A percentile compares a stretch with the other conserved stretches of the same genome.
phyloP scores from a whole-genome alignment of 495 filamentous ascomycete genomes.

The Halenospora varia region DNA sequence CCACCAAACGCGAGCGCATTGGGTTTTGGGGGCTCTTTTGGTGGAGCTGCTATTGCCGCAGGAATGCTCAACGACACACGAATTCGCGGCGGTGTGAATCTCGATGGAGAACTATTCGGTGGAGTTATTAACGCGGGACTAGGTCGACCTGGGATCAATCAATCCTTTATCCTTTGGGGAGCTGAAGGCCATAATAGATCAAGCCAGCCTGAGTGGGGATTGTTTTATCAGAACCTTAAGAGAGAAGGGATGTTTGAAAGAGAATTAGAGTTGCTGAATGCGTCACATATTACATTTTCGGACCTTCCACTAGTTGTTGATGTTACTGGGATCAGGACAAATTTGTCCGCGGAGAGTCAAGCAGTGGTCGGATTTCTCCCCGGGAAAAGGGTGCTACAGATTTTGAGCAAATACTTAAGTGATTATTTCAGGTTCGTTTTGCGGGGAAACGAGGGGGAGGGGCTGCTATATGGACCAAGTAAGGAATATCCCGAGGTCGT shows the following conservation, averaged over 20 bases:
- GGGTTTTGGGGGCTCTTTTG: conserved; percentile 1
- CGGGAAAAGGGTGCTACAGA: conserved; percentile 3
- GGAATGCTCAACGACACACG: conserved; percentile 9
- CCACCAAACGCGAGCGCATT: neutral
- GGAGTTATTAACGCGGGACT: conserved; percentile 4
- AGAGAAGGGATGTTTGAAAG: conserved; percentile 1
- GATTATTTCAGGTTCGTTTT: conserved; percentile 13
- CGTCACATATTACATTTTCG: conserved; percentile 2
- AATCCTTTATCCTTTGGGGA: conserved; percentile 7
- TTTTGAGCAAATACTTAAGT: conserved; percentile 6
- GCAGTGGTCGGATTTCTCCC: neutral
- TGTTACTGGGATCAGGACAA: neutral
- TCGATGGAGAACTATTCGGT: conserved; percentile 11
- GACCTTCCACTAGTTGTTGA: conserved; percentile 3
- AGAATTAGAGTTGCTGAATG: conserved; percentile 1
- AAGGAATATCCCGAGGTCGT: conserved; percentile 13
- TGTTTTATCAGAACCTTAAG: neutral
- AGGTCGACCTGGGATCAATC: neutral
- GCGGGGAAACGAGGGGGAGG: neutral
- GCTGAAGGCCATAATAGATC: conserved; percentile 4
- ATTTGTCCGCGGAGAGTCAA: neutral
- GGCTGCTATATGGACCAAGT: conserved; percentile 6
- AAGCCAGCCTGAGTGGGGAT: neutral
- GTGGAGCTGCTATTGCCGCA: conserved; percentile 8
- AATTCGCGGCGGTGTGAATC: conserved; percentile 11